These are phyloP conservation scores for Crotalaria pallida DNA, from an alignment of 306 rosid genomes.

Conservation along the genomic window DNA sequence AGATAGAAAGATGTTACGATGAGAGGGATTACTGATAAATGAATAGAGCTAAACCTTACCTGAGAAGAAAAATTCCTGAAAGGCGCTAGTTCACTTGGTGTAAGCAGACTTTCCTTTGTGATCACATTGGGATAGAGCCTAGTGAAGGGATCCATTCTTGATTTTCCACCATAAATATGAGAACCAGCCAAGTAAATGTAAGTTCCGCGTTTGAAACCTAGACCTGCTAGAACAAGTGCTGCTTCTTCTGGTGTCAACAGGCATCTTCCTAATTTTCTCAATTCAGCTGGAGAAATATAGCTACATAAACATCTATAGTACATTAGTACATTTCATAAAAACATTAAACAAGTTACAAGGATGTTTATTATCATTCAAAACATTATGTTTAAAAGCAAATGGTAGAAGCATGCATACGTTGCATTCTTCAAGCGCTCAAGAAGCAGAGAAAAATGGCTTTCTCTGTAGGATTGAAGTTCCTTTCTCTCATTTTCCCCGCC, in stretches of 20 bases:
- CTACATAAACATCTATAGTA: constrained; percentile 25
- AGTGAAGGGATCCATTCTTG: constrained; percentile 70
- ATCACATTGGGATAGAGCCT: constrained; percentile 78
- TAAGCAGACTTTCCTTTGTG: constrained; percentile 81
- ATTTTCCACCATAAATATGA: constrained; percentile 69
- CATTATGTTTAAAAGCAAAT: neutral
- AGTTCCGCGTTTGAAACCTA: constrained; percentile 65
- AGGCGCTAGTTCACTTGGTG: constrained; percentile 67
- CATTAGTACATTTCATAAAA: neutral
- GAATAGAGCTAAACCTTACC: constrained; percentile 31
- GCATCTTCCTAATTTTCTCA: constrained; percentile 82
- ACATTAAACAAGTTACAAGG: neutral
- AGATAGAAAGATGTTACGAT: neutral
- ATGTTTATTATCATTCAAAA: neutral
- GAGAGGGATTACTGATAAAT: neutral
- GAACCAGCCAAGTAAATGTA: constrained; percentile 87
- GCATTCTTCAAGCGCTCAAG: constrained; percentile 82
- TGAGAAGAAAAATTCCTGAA: constrained; percentile 84
- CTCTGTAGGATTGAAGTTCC: constrained; percentile 81
- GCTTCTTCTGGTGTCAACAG: constrained; percentile 99
- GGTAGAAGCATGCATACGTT: constrained; percentile 33
- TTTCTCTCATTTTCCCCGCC: constrained; percentile 72
- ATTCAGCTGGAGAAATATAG: constrained; percentile 42
- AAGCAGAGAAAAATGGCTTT: constrained; percentile 77
- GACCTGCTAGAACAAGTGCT: constrained; percentile 80